Percentiles rank a stretch among this genome's conserved stretches.
phyloP scores from a whole-genome alignment of 2,329 filamentous ascomycete genomes.

The Fusarium nurragi region DNA sequence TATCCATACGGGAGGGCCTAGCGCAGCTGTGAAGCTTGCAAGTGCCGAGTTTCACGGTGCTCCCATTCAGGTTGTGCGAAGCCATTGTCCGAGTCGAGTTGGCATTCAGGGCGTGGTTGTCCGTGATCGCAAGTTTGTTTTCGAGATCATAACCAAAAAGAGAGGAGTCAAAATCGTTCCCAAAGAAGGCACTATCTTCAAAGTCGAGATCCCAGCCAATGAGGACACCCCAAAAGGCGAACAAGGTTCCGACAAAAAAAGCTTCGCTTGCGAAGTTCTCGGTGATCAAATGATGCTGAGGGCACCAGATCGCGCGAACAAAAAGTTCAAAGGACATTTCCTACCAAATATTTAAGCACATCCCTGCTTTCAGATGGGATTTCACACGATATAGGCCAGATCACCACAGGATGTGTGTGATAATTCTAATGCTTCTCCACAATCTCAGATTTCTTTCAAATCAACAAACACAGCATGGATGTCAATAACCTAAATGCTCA shows the following conservation, averaged over 20 bases:
- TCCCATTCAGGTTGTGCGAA: conserved; percentile 81
- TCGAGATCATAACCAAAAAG: conserved; percentile 81
- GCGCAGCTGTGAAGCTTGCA: conserved; percentile 76
- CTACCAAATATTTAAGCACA: conserved; percentile 72
- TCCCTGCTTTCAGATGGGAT: too few species aligned
- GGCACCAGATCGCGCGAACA: conserved; percentile 85
- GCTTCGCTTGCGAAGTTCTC: conserved; percentile 82
- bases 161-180: conserved; percentile 81
- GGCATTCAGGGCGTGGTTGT: conserved; percentile 88
- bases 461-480: too few species aligned
- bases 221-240: conserved; percentile 24
- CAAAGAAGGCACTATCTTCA: conserved; percentile 90
- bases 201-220: conserved; percentile 70
- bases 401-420: too few species aligned
- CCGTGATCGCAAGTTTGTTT: conserved; percentile 84
- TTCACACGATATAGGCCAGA: too few species aligned
- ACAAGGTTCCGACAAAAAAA: conserved; percentile 31
- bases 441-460: too few species aligned
- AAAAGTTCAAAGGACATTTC: conserved; percentile 90
- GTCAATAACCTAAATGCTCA: too few species aligned
- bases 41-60: conserved; percentile 94
- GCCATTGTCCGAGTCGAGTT: conserved; percentile 81
- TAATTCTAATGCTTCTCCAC: too few species aligned
- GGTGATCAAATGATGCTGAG: conserved; percentile 88
- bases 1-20: conserved; percentile 63